phyloP scores from a whole-genome alignment of 257 asterid species.

The Solanum tacnaense region DNA sequence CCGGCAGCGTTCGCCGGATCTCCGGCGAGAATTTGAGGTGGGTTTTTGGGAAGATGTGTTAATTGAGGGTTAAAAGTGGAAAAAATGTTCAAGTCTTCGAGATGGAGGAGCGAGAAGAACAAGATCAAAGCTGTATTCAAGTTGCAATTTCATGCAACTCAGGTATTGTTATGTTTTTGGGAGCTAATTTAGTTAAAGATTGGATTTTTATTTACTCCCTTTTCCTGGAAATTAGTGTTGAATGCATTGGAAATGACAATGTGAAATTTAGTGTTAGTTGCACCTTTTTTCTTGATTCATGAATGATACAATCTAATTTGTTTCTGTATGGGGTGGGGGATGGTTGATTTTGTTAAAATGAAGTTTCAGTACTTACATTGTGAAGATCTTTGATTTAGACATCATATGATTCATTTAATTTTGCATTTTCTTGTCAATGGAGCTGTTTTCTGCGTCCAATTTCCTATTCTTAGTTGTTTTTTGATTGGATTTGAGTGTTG shows the following conservation, averaged over 20 bases:
- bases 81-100: slow-evolving; percentile 75
- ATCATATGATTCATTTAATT: background rate
- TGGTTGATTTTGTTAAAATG: background rate
- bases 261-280: background rate
- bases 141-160: slow-evolving; percentile 94
- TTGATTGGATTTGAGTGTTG: background rate
- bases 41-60: slow-evolving; percentile 10
- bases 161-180: slow-evolving; percentile 34
- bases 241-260: background rate
- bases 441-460: background rate
- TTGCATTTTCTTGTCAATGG: background rate
- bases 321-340: background rate
- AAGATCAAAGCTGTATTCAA: slow-evolving; percentile 83
- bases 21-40: slow-evolving; percentile 33
- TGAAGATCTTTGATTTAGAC: background rate
- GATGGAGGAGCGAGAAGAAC: slow-evolving; percentile 94
- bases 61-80: slow-evolving; percentile 18
- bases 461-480: background rate
- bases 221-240: background rate
- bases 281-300: background rate
- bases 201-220: background rate
- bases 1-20: slow-evolving; percentile 68
- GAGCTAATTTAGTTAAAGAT: slow-evolving; percentile 1
- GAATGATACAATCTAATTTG: background rate
- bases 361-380: background rate